Evolutionary conservation across 2,329 filamentous ascomycete genomes (phyloP).

Genomic region (Stemphylium lycopersici): DNA sequence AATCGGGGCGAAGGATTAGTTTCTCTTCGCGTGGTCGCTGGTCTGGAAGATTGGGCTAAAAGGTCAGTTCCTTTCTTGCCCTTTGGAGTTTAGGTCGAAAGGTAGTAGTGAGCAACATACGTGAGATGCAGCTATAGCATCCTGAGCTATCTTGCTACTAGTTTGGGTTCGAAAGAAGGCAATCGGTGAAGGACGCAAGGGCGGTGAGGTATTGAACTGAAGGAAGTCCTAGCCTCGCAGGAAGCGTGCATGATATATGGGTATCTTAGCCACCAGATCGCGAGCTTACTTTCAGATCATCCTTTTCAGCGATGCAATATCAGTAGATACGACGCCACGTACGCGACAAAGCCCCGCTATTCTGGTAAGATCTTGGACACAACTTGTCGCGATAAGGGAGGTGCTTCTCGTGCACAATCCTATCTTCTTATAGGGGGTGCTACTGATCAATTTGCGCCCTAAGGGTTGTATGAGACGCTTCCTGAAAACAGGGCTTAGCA

Average conservation of each 20-base stretch:
- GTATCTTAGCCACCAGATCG: not conserved
- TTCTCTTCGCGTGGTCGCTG: not conserved
- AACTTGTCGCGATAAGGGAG: not conserved
- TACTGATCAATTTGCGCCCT: too few species aligned
- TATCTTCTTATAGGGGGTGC: not conserved
- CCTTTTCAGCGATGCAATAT: not conserved
- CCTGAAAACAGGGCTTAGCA: too few species aligned
- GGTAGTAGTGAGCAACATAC: not conserved
- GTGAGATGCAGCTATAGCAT: not conserved
- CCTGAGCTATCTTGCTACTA: not conserved
- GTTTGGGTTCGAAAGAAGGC: not conserved
- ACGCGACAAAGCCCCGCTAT: not conserved
- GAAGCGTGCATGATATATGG: slow-evolving; percentile 6
- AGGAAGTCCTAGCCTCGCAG: slow-evolving; percentile 1
- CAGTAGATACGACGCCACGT: not conserved
- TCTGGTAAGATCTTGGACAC: not conserved
- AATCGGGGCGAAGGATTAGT: not conserved
- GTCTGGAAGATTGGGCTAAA: not conserved
- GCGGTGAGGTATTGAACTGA: not conserved
- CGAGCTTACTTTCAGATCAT: not conserved
- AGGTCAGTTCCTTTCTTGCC: slow-evolving; percentile 1
- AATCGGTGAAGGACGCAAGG: slow-evolving; percentile 1
- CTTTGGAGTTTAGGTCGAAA: not conserved
- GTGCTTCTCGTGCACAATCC: not conserved
- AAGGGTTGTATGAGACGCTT: too few species aligned